Base-by-base conservation (phyloP, 2,329 filamentous ascomycete genomes). In the Xylaria sp. region DNA sequence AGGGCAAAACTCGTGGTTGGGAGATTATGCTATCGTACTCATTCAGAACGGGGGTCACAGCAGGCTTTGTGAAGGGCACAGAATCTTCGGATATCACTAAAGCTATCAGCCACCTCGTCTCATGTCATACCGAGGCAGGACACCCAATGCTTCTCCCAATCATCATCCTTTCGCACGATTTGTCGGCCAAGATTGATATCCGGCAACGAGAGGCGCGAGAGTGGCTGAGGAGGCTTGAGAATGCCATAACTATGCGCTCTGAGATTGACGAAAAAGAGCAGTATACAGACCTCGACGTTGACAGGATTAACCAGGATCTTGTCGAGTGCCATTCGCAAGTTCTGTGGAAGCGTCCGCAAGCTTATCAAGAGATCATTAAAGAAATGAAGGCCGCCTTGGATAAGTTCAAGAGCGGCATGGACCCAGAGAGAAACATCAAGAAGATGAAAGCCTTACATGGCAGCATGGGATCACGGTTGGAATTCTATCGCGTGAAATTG, bases 321-420 rank as follows among this genome's bases (percentile, higher is more conserved):
- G 88, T 90, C 70, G 88, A 90, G 79, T 90, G 88, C 73, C 87
- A 90, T 75, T 84, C 85, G 0, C 87, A 88, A 73, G 87, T 89
- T 37, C 81, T 90, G 71, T 90, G 88, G 88, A 89, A 89, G 78
- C 82, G 88, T 41, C 88, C 88, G 1, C 86, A 89, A 78, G 87
- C 89, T 0, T 90, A 89, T 74, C 78, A 84, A 76, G 85, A 86
- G 82, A 85, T 89, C 62, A 80, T 85, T 62, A 78, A 78, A 39
- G 84, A 85, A 73, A 83, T 89, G 75, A 80, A 83, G 68, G 77
- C 77, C 63, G 83, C 84, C 28, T 84, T 89, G 84, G 76, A 75
- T 7, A 77, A 77, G 44, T 88, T 87, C 73, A 79, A 76, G 70
- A 66, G 74, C 4, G 66, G 73, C 68, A 69, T 78, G 73, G 75